Percentiles rank a stretch among this genome's conserved stretches.
Conservation (phyloP, 768 basidiomycete genomes). For the Suillus clintonianus region DNA sequence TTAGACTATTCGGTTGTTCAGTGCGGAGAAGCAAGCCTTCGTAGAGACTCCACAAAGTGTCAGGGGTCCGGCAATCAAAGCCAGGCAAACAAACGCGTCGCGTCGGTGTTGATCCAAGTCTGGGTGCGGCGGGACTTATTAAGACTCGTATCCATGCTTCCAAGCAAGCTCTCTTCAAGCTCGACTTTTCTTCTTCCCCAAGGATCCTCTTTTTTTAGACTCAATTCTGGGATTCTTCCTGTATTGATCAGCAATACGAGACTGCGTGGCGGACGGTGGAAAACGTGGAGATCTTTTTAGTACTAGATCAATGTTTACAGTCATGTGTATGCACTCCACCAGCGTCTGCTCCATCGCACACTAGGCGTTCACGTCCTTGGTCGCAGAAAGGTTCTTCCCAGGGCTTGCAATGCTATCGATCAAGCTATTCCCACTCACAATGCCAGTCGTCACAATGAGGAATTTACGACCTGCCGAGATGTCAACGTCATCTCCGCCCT, state of each 20-base stretch:
- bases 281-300: background rate
- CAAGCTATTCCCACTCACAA: conserved; percentile 76
- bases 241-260: background rate
- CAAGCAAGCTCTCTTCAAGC: background rate
- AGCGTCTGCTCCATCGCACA: conserved; percentile 3
- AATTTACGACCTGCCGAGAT: conserved; percentile 71
- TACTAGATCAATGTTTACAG: background rate
- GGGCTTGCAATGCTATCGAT: conserved; percentile 66
- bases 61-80: conserved; percentile 21
- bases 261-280: background rate
- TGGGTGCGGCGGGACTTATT: background rate
- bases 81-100: conserved; percentile 53
- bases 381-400: conserved; percentile 25
- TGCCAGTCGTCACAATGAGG: conserved; percentile 89
- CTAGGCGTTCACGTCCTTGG: conserved; percentile 48
- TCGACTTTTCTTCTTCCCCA: background rate
- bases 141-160: background rate
- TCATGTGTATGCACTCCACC: background rate
- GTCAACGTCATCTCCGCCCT: conserved; percentile 11
- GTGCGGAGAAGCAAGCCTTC: background rate
- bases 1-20: conserved; percentile 10
- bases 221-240: background rate
- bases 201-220: background rate
- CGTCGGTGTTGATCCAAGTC: conserved; percentile 30
- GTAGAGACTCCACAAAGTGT: conserved; percentile 2